Percentiles rank a stretch among this genome's conserved stretches.
These are phyloP conservation scores for Rhodamnia argentea DNA, from an alignment of 345 rosid species.

Conservation along the genomic window DNA sequence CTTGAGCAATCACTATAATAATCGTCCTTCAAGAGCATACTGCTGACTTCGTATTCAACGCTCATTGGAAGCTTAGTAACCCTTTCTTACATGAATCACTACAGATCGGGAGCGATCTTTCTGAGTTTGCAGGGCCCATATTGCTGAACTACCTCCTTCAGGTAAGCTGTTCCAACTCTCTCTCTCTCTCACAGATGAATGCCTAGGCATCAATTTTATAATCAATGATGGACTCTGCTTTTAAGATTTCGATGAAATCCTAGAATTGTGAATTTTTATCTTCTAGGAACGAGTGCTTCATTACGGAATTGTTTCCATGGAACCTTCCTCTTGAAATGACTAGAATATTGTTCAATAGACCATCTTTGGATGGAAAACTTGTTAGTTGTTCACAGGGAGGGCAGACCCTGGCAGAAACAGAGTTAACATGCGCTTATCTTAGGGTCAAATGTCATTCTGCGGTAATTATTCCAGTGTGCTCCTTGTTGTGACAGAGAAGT, in stretches of 20 bases:
- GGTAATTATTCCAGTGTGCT: neutral
- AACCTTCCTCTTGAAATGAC: neutral
- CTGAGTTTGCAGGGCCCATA: constrained; percentile 79
- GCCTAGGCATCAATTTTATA: neutral
- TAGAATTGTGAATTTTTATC: no score
- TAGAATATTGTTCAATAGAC: neutral
- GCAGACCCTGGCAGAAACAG: neutral
- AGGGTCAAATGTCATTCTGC: neutral
- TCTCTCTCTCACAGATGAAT: neutral
- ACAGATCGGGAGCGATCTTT: constrained; percentile 75
- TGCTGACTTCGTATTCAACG: neutral
- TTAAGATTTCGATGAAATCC: no score
- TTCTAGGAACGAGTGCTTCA: neutral
- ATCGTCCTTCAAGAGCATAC: neutral
- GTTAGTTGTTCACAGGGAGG: neutral
- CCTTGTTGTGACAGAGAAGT: neutral
- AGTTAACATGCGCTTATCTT: neutral
- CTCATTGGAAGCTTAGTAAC: constrained; percentile 8
- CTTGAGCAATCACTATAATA: neutral
- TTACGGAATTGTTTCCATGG: neutral
- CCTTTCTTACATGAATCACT: constrained; percentile 13
- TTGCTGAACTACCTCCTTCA: constrained; percentile 65
- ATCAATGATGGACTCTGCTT: neutral
- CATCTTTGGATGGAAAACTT: neutral
- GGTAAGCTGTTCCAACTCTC: constrained; percentile 28